Conservation (phyloP, 1,284 basidiomycete species). For the Microbotryum scabiosae region DNA sequence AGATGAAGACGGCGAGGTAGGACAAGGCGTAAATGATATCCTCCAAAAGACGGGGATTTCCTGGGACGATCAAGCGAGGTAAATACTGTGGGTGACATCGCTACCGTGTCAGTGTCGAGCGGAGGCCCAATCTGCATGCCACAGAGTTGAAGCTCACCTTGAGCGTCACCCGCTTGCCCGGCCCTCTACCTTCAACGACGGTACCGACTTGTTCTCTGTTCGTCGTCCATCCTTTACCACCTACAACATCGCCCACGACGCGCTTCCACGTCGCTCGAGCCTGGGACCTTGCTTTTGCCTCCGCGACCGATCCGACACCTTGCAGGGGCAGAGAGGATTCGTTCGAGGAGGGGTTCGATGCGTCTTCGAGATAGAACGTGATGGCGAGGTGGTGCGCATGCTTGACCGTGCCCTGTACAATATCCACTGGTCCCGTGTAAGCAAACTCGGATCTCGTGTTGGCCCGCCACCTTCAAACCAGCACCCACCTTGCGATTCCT, state of each 20-base stretch:
- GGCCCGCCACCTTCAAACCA: background rate
- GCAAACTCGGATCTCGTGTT: too few relatives aligned
- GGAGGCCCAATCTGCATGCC: too few relatives aligned
- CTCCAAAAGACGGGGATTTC: slow-evolving; percentile 24
- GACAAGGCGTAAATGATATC: slow-evolving; percentile 61
- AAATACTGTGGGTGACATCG: slow-evolving; percentile 16
- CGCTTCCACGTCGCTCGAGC: slow-evolving; percentile 9
- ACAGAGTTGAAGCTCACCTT: slow-evolving; percentile 11
- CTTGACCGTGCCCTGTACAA: slow-evolving; percentile 46
- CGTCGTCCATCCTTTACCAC: slow-evolving; percentile 7
- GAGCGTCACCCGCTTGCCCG: slow-evolving; percentile 19
- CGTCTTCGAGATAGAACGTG: slow-evolving; percentile 67
- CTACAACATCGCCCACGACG: slow-evolving; percentile 15
- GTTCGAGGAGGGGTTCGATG: background rate
- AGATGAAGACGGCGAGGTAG: slow-evolving; percentile 68
- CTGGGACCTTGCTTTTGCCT: background rate
- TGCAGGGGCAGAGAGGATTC: background rate
- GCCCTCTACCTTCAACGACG: slow-evolving; percentile 2
- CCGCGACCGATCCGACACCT: background rate
- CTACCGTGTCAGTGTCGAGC: background rate
- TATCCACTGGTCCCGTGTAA: too few relatives aligned
- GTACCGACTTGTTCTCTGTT: slow-evolving; percentile 4
- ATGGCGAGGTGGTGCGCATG: slow-evolving; percentile 61
- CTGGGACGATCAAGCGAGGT: slow-evolving; percentile 20
- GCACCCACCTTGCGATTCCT: slow-evolving; percentile 13